Evolutionary conservation across 164 flowering plant species (phyloP).

Genomic region (Nymphaea thermarum): DNA sequence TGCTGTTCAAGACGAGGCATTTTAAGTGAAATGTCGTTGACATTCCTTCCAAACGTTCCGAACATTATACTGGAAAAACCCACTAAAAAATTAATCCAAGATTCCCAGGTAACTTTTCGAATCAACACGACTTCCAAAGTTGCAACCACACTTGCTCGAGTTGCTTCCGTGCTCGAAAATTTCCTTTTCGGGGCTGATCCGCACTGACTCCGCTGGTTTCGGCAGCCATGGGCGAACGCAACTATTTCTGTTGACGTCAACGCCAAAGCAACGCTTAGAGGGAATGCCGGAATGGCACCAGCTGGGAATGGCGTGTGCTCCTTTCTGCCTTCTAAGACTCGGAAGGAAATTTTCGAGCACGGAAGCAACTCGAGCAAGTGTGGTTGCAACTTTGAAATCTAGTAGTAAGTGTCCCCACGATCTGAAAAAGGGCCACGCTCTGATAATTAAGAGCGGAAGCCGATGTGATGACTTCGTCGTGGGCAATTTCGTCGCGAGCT

Average conservation of each 20-base stretch:
- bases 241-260: too few species aligned
- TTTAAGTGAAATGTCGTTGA: too few species aligned
- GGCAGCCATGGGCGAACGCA: too few species aligned
- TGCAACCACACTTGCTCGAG: slow-evolving; percentile 10
- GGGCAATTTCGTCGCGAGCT: slow-evolving; percentile 16
- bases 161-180: slow-evolving; percentile 5
- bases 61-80: too few species aligned
- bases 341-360: not conserved
- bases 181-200: too few species aligned
- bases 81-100: too few species aligned
- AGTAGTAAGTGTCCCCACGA: slow-evolving; percentile 6
- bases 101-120: too few species aligned
- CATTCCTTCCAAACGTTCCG: too few species aligned
- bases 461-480: slow-evolving; percentile 18
- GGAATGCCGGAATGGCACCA: not conserved
- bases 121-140: not conserved
- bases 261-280: too few species aligned
- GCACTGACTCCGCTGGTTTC: too few species aligned
- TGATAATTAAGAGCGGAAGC: slow-evolving; percentile 13
- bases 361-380: slow-evolving; percentile 10
- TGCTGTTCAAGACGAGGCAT: too few species aligned
- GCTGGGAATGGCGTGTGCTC: not conserved
- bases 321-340: not conserved
- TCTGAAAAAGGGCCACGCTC: slow-evolving; percentile 12
- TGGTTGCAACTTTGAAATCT: slow-evolving; percentile 5